These are phyloP conservation scores for Lentinula detonsa DNA, from an alignment of 768 basidiomycete species.

Conservation along the genomic window DNA sequence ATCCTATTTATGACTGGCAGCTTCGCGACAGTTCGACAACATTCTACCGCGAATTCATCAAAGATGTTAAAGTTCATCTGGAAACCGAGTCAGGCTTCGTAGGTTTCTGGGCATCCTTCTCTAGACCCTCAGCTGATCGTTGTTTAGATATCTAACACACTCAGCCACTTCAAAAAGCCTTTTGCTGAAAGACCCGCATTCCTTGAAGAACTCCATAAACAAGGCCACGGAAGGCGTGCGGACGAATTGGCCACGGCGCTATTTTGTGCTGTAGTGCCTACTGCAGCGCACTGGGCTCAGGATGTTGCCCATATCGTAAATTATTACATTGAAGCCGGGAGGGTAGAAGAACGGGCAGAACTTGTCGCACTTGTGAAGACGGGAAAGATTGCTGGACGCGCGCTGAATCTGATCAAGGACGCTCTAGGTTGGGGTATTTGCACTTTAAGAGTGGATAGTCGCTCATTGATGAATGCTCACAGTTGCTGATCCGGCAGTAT, in stretches of 20 bases:
- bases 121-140: slow-evolving; percentile 1
- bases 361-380: slow-evolving; percentile 29
- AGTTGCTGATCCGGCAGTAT: background rate
- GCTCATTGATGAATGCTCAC: background rate
- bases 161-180: slow-evolving; percentile 9
- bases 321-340: slow-evolving; percentile 45
- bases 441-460: background rate
- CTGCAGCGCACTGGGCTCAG: slow-evolving; percentile 49
- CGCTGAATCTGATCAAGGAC: background rate
- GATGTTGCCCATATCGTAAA: slow-evolving; percentile 51
- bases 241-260: slow-evolving; percentile 39
- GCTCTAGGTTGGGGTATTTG: background rate
- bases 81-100: slow-evolving; percentile 1
- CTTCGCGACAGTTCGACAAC: slow-evolving; percentile 32
- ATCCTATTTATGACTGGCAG: slow-evolving; percentile 41
- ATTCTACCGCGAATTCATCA: slow-evolving; percentile 23
- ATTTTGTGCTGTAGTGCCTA: slow-evolving; percentile 50
- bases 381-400: slow-evolving; percentile 15
- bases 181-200: slow-evolving; percentile 19
- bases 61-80: slow-evolving; percentile 12
- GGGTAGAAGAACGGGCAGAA: slow-evolving; percentile 27
- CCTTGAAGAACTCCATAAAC: slow-evolving; percentile 21
- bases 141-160: slow-evolving; percentile 7
- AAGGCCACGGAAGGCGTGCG: slow-evolving; percentile 15
- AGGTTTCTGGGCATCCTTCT: background rate